These are phyloP conservation scores for Eimeria sp. DNA, from an alignment of 169 alveolate genomes.

Conservation along the genomic window DNA sequence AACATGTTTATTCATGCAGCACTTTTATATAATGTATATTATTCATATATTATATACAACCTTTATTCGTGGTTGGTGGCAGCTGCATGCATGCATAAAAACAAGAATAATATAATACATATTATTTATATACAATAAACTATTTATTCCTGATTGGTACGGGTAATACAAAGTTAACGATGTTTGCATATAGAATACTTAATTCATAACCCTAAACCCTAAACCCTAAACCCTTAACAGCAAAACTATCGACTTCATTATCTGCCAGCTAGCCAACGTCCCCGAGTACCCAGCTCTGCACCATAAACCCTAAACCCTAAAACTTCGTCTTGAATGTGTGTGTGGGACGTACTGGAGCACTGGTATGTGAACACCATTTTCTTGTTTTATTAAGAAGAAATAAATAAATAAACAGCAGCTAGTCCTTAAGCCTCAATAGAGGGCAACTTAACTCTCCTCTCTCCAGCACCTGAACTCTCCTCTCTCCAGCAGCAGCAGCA, in stretches of 20 bases:
- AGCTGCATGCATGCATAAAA: not conserved
- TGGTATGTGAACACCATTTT: slow-evolving; percentile 71
- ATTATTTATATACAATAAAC: too few species aligned
- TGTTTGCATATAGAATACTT: not conserved
- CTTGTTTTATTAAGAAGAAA: not conserved
- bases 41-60: too few species aligned
- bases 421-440: too few species aligned
- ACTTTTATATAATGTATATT: too few species aligned
- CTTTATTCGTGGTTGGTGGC: too few species aligned
- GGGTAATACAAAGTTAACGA: too few species aligned
- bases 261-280: too few species aligned
- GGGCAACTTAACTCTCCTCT: too few species aligned
- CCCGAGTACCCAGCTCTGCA: not conserved
- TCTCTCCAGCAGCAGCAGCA: slow-evolving; percentile 41
- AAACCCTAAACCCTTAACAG: not conserved
- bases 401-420: too few species aligned
- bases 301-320: not conserved
- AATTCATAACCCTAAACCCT: not conserved
- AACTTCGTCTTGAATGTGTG: not conserved
- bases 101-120: not conserved
- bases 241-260: not conserved
- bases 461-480: too few species aligned
- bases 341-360: slow-evolving; percentile 40
- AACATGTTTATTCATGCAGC: not conserved
- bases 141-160: too few species aligned